Evolutionary conservation across 768 basidiomycete genomes (phyloP).

Genomic region (Mycena polygramma): DNA sequence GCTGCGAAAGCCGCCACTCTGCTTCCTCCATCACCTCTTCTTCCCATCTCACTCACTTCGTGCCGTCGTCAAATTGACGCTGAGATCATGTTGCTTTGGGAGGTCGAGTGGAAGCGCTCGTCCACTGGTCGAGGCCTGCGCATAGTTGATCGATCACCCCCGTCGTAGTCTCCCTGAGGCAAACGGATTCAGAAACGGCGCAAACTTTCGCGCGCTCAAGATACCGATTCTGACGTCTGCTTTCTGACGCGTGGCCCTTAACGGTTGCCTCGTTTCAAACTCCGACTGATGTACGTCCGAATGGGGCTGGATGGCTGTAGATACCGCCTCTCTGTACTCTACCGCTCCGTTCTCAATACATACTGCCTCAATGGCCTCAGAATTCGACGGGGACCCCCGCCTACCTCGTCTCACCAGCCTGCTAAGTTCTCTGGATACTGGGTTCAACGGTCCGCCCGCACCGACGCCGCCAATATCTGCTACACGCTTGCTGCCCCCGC

Average conservation of each 20-base stretch:
- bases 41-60: slow-evolving; percentile 17
- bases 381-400: slow-evolving; percentile 1
- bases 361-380: slow-evolving; percentile 7
- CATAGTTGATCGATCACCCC: slow-evolving; percentile 1
- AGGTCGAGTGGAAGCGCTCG: neutral
- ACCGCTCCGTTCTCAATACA: slow-evolving; percentile 18
- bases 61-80: neutral
- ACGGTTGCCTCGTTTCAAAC: slow-evolving; percentile 13
- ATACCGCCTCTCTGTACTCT: neutral
- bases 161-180: neutral
- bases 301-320: slow-evolving; percentile 16
- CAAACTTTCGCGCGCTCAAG: neutral
- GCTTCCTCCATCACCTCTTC: neutral
- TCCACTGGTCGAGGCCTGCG: slow-evolving; percentile 12
- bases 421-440: too few species aligned
- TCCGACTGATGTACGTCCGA: slow-evolving; percentile 23
- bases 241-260: slow-evolving; percentile 1
- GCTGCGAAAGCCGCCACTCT: slow-evolving; percentile 11
- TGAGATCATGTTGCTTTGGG: slow-evolving; percentile 1
- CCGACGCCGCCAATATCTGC: too few species aligned
- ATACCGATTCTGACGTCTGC: neutral
- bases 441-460: too few species aligned
- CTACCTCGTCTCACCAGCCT: neutral
- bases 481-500: too few species aligned
- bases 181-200: too few species aligned